Conservation (phyloP, 306 rosid genomes). For the Adenanthera pavonina region DNA sequence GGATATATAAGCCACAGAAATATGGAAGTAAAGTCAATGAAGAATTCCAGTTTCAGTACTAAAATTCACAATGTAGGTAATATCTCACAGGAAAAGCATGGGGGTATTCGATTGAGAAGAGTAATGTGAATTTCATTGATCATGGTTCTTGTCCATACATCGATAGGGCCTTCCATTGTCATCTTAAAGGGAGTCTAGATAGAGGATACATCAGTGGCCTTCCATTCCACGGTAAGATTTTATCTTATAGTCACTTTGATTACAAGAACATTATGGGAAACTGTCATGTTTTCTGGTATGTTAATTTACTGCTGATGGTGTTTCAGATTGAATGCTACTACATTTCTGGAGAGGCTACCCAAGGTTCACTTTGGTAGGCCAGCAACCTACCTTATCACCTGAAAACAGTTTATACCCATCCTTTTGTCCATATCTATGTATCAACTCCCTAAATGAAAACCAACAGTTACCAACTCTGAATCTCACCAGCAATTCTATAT, state of each 20-base stretch:
- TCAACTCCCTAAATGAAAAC: not conserved
- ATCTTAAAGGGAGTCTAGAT: constrained; percentile 79
- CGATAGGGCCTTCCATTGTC: constrained; percentile 80
- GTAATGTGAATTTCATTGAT: constrained; percentile 29
- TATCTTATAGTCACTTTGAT: not conserved
- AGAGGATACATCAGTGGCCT: constrained; percentile 61
- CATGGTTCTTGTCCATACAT: constrained; percentile 55
- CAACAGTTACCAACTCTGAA: not conserved
- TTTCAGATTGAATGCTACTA: constrained; percentile 81
- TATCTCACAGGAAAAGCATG: constrained; percentile 13
- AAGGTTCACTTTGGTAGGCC: not conserved
- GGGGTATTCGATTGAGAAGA: not conserved
- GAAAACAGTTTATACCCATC: not conserved
- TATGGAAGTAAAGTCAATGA: constrained; percentile 1
- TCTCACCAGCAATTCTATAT: not conserved
- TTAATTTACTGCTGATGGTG: constrained; percentile 15
- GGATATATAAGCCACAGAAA: constrained; percentile 20
- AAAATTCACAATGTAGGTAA: constrained; percentile 31
- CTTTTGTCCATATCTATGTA: not conserved
- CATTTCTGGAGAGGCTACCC: constrained; percentile 76
- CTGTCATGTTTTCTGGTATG: constrained; percentile 25
- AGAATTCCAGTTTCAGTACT: constrained; percentile 33
- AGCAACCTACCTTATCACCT: constrained; percentile 19
- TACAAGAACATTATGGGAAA: not conserved
- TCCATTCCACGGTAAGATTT: constrained; percentile 67